Conservation (phyloP, 305 asterid genomes). For the Fraxinus floribunda region DNA sequence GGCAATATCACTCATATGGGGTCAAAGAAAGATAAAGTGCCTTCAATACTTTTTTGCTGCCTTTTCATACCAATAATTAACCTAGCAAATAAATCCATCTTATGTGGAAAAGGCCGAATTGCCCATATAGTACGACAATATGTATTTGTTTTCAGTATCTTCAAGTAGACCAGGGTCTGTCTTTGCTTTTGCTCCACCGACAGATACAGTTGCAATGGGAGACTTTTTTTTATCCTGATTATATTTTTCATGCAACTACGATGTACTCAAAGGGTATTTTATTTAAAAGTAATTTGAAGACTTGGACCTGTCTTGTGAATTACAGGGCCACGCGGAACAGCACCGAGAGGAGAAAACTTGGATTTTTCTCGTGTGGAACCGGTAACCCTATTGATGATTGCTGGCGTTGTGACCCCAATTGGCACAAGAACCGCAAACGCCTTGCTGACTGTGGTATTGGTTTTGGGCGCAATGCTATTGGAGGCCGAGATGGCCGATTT, state of each 20-base stretch:
- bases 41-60: conserved; percentile 30
- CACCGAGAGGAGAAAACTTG: conserved; percentile 80
- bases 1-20: conserved; percentile 42
- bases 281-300: conserved; percentile 2
- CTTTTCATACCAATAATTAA: neutral
- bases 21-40: conserved; percentile 23
- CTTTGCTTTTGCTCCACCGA: conserved; percentile 36
- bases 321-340: conserved; percentile 69
- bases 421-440: conserved; percentile 82
- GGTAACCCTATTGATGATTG: conserved; percentile 93
- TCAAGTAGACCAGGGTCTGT: neutral
- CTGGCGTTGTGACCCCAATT: conserved; percentile 83
- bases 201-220: neutral
- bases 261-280: neutral
- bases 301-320: conserved; percentile 29
- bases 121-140: conserved; percentile 15
- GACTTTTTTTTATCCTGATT: neutral
- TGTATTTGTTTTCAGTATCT: conserved; percentile 10
- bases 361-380: conserved; percentile 83
- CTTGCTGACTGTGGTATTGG: conserved; percentile 91
- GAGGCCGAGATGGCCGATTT: conserved; percentile 82
- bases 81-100: conserved; percentile 1
- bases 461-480: conserved; percentile 85
- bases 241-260: neutral
- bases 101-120: conserved; percentile 15